Percentiles rank a stretch among this genome's conserved stretches.
Evolutionary conservation across 805 yeast genomes (phyloP).

Genomic region (Wickerhamomyces tratensis): DNA sequence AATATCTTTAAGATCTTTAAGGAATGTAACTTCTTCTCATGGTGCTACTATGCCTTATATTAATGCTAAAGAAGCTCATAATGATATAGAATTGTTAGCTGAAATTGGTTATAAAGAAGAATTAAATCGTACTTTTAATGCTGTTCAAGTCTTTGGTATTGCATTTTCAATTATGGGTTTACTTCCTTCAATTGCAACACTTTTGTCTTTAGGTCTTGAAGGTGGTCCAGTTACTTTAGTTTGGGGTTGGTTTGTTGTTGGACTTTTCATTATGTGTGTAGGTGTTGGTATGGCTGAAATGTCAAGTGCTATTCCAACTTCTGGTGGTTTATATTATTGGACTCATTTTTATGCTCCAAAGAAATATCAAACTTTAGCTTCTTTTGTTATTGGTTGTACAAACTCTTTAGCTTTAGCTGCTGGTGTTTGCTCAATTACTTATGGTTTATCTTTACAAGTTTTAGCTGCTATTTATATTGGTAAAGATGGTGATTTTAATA

Average conservation of each 20-base stretch:
- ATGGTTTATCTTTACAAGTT: constrained; percentile 50
- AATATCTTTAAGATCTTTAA: not conserved
- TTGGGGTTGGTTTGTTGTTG: constrained; percentile 63
- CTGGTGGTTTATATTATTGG: constrained; percentile 67
- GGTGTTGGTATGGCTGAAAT: constrained; percentile 54
- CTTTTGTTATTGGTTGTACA: constrained; percentile 53
- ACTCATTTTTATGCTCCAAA: constrained; percentile 54
- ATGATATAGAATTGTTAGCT: constrained; percentile 16
- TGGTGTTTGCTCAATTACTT: constrained; percentile 54
- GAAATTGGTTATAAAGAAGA: constrained; percentile 65
- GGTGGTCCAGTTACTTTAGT: constrained; percentile 50
- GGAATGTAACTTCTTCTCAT: not conserved
- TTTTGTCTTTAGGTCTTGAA: constrained; percentile 38
- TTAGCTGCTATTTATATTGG: constrained; percentile 44
- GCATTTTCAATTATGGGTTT: constrained; percentile 69
- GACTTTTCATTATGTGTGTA: constrained; percentile 39
- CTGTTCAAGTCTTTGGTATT: constrained; percentile 58
- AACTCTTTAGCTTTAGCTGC: constrained; percentile 55
- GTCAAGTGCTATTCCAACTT: constrained; percentile 59
- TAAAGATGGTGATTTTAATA: constrained; percentile 39
- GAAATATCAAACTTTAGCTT: constrained; percentile 34
- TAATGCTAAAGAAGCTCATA: constrained; percentile 3
- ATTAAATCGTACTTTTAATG: constrained; percentile 47
- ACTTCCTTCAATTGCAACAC: constrained; percentile 53
- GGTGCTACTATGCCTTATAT: not conserved